Percentiles rank a stretch among this genome's conserved stretches.
Conservation (phyloP, 352 stramenopile genomes). For the Hyaloperonospora arabidopsidis region DNA sequence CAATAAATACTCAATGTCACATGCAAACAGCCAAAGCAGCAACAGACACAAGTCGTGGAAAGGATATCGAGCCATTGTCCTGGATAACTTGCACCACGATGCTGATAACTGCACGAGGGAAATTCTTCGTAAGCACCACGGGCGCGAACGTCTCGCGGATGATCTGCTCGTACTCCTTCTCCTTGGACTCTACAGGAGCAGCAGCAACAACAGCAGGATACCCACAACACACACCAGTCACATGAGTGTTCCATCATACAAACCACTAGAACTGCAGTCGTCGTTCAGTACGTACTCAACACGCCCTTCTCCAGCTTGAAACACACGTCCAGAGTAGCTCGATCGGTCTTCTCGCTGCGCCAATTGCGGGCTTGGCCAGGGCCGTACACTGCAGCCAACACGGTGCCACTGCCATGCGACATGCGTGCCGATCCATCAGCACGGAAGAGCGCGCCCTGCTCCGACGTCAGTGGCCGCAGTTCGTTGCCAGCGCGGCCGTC, state of each 20-base stretch:
- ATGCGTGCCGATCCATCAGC: conserved; percentile 75
- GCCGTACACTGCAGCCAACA: conserved; percentile 69
- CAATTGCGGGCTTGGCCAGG: conserved; percentile 68
- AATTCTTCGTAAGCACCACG: conserved; percentile 59
- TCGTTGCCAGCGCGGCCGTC: conserved; percentile 72
- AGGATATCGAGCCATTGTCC: conserved; percentile 72
- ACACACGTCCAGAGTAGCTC: conserved; percentile 60
- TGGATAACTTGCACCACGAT: conserved; percentile 83
- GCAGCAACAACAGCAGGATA: conserved; percentile 1
- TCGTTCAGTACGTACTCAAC: conserved; percentile 37
- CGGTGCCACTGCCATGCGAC: conserved; percentile 62
- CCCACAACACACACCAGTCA: no score
- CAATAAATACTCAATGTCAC: background rate
- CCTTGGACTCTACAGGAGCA: conserved; percentile 45
- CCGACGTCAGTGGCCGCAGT: conserved; percentile 60
- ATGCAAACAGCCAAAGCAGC: conserved; percentile 12
- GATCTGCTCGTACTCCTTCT: conserved; percentile 82
- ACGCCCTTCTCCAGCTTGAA: conserved; percentile 78
- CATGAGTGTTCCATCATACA: no score
- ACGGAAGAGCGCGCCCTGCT: conserved; percentile 71
- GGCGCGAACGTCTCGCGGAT: conserved; percentile 71
- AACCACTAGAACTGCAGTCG: no score
- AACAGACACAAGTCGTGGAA: conserved; percentile 15
- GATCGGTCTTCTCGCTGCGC: conserved; percentile 56
- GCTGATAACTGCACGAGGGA: conserved; percentile 75